Evolutionary conservation across 2,329 filamentous ascomycete genomes (phyloP).

Genomic region (Aureobasidium musti): DNA sequence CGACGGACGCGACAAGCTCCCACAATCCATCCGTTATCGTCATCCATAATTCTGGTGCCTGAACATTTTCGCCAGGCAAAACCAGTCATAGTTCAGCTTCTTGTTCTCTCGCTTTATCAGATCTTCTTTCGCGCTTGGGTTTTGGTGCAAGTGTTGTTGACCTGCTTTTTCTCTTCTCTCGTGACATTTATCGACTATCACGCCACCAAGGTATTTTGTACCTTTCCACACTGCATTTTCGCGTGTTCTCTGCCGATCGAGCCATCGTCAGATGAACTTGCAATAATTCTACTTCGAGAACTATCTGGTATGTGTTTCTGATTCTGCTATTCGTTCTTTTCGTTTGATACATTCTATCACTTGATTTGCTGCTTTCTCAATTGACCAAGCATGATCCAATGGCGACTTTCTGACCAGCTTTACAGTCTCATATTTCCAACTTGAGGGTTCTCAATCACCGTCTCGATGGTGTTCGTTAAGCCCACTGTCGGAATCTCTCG

Average conservation of each 20-base stretch:
- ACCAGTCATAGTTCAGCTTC: constrained; percentile 19
- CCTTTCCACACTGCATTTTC: constrained; percentile 25
- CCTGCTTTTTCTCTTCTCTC: constrained; percentile 4
- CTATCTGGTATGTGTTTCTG: constrained; percentile 13
- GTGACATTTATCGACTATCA: constrained; percentile 9
- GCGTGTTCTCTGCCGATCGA: constrained; percentile 92
- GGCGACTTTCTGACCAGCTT: constrained; percentile 6
- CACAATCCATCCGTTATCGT: constrained; percentile 19
- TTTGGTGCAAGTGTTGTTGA: constrained; percentile 2
- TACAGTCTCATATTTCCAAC: constrained; percentile 40
- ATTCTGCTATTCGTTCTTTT: not conserved
- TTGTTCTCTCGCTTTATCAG: constrained; percentile 28
- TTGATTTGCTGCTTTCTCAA: not conserved
- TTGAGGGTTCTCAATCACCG: constrained; percentile 64
- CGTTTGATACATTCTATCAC: not conserved
- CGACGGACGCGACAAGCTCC: constrained; percentile 20
- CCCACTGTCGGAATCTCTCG: constrained; percentile 83
- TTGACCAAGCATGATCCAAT: not conserved
- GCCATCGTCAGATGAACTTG: constrained; percentile 99
- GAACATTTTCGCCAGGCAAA: constrained; percentile 29
- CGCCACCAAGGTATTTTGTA: constrained; percentile 27
- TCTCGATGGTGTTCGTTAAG: constrained; percentile 83
- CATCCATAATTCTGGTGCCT: constrained; percentile 28
- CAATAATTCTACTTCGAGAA: constrained; percentile 40
- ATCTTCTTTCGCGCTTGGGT: constrained; percentile 23